phyloP scores from a whole-genome alignment of 2,329 filamentous ascomycete species.

The Apiospora phragmitis region DNA sequence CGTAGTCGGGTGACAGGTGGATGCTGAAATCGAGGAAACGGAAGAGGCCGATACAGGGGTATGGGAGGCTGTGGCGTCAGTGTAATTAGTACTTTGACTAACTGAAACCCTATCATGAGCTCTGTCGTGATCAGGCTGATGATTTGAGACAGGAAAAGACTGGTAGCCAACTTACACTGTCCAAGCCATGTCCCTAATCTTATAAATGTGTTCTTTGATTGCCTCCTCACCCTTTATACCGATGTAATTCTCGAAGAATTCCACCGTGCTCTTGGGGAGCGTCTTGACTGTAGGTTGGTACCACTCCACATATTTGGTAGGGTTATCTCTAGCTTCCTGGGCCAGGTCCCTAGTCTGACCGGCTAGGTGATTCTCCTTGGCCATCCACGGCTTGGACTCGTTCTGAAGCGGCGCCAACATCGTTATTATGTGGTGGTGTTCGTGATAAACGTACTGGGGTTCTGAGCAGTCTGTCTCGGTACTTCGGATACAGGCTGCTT shows the following conservation, averaged over 20 bases:
- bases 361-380: neutral
- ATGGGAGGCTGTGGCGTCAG: neutral
- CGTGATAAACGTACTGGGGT: neutral
- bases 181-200: neutral
- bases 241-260: neutral
- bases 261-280: neutral
- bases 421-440: neutral
- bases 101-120: too few species aligned
- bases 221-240: neutral
- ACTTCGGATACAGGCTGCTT: too few species aligned
- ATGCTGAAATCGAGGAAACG: slow-evolving; percentile 15
- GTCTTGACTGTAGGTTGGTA: neutral
- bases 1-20: neutral
- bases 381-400: neutral
- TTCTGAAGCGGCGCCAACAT: neutral
- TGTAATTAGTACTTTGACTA: neutral
- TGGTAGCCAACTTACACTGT: neutral
- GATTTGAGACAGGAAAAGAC: neutral
- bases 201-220: neutral
- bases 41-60: slow-evolving; percentile 15
- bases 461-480: too few species aligned
- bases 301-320: neutral
- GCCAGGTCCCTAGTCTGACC: neutral
- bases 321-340: neutral
- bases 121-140: neutral